Conservation (phyloP, 768 basidiomycete genomes). For the Omphalotus guepiniiformis region DNA sequence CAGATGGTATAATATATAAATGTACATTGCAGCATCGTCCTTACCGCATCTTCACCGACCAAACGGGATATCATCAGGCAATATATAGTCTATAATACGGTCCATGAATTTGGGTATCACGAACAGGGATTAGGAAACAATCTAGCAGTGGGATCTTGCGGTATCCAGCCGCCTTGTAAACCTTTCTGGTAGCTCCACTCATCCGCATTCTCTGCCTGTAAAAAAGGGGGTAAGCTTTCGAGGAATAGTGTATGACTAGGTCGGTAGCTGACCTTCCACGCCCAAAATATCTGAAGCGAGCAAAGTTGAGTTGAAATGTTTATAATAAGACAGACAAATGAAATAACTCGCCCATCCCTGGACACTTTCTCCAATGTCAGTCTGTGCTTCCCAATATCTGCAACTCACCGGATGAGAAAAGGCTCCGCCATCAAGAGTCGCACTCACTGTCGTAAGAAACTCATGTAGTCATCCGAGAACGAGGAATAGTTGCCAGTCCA, state of each 20-base stretch:
- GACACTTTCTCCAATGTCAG: conserved; percentile 65
- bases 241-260: conserved; percentile 2
- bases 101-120: too few species aligned
- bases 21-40: too few species aligned
- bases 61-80: too few species aligned
- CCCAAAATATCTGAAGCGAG: conserved; percentile 37
- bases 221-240: neutral
- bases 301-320: conserved; percentile 11
- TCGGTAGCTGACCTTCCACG: conserved; percentile 59
- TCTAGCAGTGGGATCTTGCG: conserved; percentile 61
- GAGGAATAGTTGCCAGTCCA: conserved; percentile 55
- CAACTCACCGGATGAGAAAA: neutral
- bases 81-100: too few species aligned
- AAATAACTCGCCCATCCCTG: conserved; percentile 49
- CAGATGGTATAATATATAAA: too few species aligned
- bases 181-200: conserved; percentile 78
- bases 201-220: conserved; percentile 60
- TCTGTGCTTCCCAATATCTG: conserved; percentile 80
- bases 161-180: conserved; percentile 74
- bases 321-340: neutral
- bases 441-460: conserved; percentile 55
- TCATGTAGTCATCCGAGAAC: conserved; percentile 62
- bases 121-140: conserved; percentile 62
- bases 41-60: too few species aligned
- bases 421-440: neutral